Conservation (phyloP, 73 alveolate species). For the Blepharisma stoltei region DNA sequence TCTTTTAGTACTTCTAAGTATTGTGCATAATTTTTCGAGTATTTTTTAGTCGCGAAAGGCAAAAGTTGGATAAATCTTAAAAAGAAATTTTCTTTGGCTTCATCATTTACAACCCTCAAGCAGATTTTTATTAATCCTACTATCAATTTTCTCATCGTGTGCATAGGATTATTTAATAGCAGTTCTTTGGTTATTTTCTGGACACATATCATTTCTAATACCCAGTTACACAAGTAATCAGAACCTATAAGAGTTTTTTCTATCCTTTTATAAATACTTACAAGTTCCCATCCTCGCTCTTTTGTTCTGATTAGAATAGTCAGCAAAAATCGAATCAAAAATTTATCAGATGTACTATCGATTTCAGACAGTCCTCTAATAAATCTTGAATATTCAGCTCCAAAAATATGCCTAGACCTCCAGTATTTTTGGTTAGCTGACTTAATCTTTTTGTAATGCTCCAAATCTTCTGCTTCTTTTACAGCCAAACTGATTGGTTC, state of each 20-base stretch:
- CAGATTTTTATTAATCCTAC: not conserved
- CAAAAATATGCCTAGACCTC: conserved; percentile 52
- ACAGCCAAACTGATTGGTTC: not conserved
- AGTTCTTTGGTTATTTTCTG: conserved; percentile 20
- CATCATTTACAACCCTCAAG: not conserved
- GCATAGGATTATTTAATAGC: conserved; percentile 1
- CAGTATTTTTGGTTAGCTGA: conserved; percentile 45
- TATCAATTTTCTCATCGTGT: not conserved
- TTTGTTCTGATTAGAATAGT: conserved; percentile 22
- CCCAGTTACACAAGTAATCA: not conserved
- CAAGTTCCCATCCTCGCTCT: conserved; percentile 5
- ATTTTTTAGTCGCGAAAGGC: not conserved
- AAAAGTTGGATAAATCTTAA: not conserved
- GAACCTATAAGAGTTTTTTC: not conserved
- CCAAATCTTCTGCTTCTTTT: not conserved
- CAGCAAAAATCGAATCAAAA: not conserved
- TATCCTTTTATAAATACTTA: not conserved
- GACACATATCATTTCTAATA: not conserved
- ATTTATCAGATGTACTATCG: not conserved
- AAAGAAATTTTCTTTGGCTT: too few relatives aligned
- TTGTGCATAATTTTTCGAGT: not conserved
- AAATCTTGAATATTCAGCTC: conserved; percentile 57
- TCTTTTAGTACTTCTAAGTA: not conserved
- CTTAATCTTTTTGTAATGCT: conserved; percentile 2
- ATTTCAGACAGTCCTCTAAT: conserved; percentile 30